Evolutionary conservation across 2,329 filamentous ascomycete genomes (phyloP), one percentile per base, ranked within the genome.

Genomic region (Myriosclerotinia duriaeana): DNA sequence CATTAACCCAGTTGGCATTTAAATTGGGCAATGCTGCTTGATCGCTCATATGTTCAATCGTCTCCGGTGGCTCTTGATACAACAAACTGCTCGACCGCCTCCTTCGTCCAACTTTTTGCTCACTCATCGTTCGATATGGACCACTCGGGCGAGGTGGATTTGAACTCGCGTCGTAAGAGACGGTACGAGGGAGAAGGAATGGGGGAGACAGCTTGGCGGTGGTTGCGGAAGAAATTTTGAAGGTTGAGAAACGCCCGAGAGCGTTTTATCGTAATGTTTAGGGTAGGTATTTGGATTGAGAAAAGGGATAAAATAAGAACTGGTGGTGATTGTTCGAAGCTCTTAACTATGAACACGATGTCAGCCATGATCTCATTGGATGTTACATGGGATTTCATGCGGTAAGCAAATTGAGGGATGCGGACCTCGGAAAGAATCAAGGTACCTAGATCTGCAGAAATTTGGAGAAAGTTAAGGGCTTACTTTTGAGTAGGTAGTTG

Each of bases 1-100:
- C 92, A 80, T 98, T 98, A 72, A 97, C 96, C 95, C 95, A 99
- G 81, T 97, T 92, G 73, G 95, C 93, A 80, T 99, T 99, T 76
- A 97, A 81, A 77, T 99, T 99, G 63, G 95, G 95, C 74, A 97
- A 84, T 48, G 92, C 91, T 66, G 93, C 91, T 83, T 98, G 95
- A 79, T 99, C 95, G 77, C 91, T 97, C 80, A 96, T 92, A 81
- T 97, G 95, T 83, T 99, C 95, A 77, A 97, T 88, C 66, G 94
- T 96, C 84, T 99, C 95, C 69, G 90, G 89, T 65, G 95, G 95
- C 80, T 99, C 95, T 77, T 96, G 93, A 80, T 98, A 98, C 80
- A 99, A 82, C 81, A 99, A 89, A 81, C 94, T 98, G 83, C 94
- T 97, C 80, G 95, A 98, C 81, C 95, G 89, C 83, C 95, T 89